Base-by-base conservation (phyloP, 2,329 filamentous ascomycete genomes). In the Bipolaris sorokiniana region DNA sequence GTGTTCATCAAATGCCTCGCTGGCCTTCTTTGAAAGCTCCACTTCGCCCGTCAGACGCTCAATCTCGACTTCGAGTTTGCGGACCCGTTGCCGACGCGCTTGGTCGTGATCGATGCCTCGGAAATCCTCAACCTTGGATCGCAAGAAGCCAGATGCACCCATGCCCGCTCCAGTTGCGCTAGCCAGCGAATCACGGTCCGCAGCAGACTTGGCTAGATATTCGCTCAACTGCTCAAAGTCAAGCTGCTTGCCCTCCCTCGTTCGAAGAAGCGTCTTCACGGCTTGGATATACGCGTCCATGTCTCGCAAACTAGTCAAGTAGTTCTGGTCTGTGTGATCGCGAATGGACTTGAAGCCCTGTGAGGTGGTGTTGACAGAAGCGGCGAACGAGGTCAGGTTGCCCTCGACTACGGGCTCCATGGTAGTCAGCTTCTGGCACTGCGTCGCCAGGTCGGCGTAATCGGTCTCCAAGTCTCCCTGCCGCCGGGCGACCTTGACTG, bases 41-140 rank as follows among this genome's bases (percentile, higher is more conserved):
- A 96, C 94, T 76, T 97, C 76, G 22, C 87, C 85, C 2, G 92
- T 97, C 38, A 99, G 83, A 71, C 96, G 90, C 68, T 97, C 92
- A 66, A 99, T 97, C 64, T 92, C 88, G 48, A 98, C 83, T 77
- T 99, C 95, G 3, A 98, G 84, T 77, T 95, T 96, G 56, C 95
- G 88, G 49, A 94, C 85, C 28, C 94, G 86, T 75, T 98, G 94
- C 13, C 93, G 87, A 1, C 93, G 88, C 13, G 90, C 88, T 70
- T 96, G 91, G 75, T 98, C 95, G 78, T 98, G 95, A 77, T 99
- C 95, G 3, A 99, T 93, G 13, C 95, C 95, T 16, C 95, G 88
- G 62, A 97, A 93, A 73, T 99, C 95, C 77, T 99, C 95, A 70
- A 99, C 90, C 78, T 98, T 98, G 74, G 90, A 89, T 42, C 93